Percentiles rank a stretch among this genome's conserved stretches.
These are phyloP conservation scores for Wallacemonas rigidus DNA, from an alignment of 208 protist species.

Conservation along the genomic window DNA sequence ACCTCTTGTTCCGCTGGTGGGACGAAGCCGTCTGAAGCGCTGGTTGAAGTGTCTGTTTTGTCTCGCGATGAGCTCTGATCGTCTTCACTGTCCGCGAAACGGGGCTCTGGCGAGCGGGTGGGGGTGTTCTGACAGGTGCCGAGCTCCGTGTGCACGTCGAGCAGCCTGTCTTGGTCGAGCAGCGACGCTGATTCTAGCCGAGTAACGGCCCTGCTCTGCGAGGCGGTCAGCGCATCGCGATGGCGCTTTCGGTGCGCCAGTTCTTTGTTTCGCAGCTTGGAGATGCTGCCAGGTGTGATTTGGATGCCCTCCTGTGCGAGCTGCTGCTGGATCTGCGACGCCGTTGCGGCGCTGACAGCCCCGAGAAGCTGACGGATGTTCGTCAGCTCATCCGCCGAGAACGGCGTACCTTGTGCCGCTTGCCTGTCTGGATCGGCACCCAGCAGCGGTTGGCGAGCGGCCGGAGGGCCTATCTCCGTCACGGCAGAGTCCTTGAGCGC, in stretches of 20 bases:
- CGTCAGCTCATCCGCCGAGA: slow-evolving; percentile 45
- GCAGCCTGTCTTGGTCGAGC: not conserved
- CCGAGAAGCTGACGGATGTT: slow-evolving; percentile 57
- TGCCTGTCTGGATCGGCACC: slow-evolving; percentile 2
- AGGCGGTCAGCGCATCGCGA: not conserved
- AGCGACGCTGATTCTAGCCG: too few relatives aligned
- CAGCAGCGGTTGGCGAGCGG: not conserved
- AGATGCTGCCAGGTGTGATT: slow-evolving; percentile 21
- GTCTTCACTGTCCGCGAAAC: not conserved
- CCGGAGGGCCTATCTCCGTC: not conserved
- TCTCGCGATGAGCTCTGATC: not conserved
- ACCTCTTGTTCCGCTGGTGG: slow-evolving; percentile 34
- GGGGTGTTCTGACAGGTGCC: too few relatives aligned
- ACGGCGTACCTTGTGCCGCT: slow-evolving; percentile 10
- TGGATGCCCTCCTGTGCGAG: slow-evolving; percentile 30
- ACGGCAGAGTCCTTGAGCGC: slow-evolving; percentile 26
- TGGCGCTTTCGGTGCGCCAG: slow-evolving; percentile 27
- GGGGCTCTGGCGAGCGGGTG: slow-evolving; percentile 1
- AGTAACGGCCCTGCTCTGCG: not conserved
- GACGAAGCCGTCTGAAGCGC: slow-evolving; percentile 29
- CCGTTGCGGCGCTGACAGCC: slow-evolving; percentile 41
- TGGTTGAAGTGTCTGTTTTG: not conserved
- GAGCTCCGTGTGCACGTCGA: not conserved
- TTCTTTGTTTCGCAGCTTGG: slow-evolving; percentile 19
- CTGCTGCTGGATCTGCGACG: slow-evolving; percentile 33